Evolutionary conservation across 2,329 filamentous ascomycete species (phyloP).

Genomic region (Anisogramma anomala): DNA sequence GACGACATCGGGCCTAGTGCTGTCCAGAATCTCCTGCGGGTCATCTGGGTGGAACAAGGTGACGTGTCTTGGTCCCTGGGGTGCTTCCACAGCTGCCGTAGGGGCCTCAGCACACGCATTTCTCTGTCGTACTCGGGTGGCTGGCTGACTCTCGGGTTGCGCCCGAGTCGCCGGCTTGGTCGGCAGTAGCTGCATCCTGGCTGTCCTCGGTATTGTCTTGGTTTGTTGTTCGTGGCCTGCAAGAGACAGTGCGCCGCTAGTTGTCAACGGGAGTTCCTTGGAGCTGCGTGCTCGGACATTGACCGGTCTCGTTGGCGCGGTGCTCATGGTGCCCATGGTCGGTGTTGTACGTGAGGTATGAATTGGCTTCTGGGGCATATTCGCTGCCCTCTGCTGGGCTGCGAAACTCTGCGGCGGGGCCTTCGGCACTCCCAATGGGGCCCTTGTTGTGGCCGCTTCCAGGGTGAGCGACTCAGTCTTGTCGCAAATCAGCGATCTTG

Average conservation of each 20-base stretch:
- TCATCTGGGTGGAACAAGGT: constrained; percentile 46
- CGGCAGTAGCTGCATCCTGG: constrained; percentile 14
- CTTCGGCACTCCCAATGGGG: constrained; percentile 34
- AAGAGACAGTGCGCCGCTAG: constrained; percentile 13
- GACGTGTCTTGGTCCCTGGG: neutral
- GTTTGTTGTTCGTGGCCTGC: constrained; percentile 17
- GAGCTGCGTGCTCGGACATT: constrained; percentile 19
- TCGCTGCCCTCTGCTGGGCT: constrained; percentile 51
- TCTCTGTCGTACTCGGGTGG: constrained; percentile 7
- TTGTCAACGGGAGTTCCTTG: constrained; percentile 14
- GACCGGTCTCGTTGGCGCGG: constrained; percentile 19
- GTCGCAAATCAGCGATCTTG: constrained; percentile 13
- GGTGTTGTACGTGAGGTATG: constrained; percentile 22
- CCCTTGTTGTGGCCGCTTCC: constrained; percentile 8
- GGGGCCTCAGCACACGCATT: neutral
- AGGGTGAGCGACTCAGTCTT: constrained; percentile 26
- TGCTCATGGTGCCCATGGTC: constrained; percentile 23
- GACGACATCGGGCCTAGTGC: constrained; percentile 46
- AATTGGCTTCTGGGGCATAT: constrained; percentile 28
- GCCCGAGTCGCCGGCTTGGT: constrained; percentile 8
- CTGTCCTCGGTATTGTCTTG: constrained; percentile 16
- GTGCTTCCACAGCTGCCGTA: neutral
- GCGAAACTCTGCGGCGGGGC: constrained; percentile 54
- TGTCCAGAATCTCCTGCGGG: constrained; percentile 35
- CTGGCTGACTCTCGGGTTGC: neutral